Percentiles rank a stretch among this genome's conserved stretches.
These are phyloP conservation scores for Tetrahymena elliotti DNA, from an alignment of 73 alveolate genomes.

Conservation along the genomic window DNA sequence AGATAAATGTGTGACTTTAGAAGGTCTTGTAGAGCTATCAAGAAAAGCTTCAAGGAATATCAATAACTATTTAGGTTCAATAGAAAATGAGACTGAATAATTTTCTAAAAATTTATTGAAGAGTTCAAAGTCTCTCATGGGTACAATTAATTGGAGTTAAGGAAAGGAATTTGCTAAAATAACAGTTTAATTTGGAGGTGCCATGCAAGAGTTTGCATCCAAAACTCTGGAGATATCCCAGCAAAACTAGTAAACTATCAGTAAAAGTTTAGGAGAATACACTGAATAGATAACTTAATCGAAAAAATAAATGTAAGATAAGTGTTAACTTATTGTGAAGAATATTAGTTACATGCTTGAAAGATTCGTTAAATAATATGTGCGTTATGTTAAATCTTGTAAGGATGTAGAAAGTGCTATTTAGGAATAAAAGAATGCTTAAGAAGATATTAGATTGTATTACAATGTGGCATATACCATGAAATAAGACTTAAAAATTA, in stretches of 20 bases:
- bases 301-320: not conserved
- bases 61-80: not conserved
- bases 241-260: not conserved
- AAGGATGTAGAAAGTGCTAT: not conserved
- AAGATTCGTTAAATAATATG: not conserved
- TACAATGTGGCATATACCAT: not conserved
- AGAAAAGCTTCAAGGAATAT: not conserved
- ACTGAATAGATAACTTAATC: not conserved
- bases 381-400: not conserved
- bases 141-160: not conserved
- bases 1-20: not conserved
- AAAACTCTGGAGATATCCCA: not conserved
- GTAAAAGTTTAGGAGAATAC: not conserved
- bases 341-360: not conserved
- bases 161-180: not conserved
- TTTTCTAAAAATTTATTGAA: not conserved
- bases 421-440: not conserved
- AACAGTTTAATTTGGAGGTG: not conserved
- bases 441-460: not conserved
- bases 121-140: not conserved
- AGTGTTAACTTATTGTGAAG: not conserved
- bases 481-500: not conserved
- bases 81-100: not conserved
- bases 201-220: not conserved
- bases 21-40: not conserved